Evolutionary conservation across 495 filamentous ascomycete species (phyloP).

Genomic region (Podospora didyma): DNA sequence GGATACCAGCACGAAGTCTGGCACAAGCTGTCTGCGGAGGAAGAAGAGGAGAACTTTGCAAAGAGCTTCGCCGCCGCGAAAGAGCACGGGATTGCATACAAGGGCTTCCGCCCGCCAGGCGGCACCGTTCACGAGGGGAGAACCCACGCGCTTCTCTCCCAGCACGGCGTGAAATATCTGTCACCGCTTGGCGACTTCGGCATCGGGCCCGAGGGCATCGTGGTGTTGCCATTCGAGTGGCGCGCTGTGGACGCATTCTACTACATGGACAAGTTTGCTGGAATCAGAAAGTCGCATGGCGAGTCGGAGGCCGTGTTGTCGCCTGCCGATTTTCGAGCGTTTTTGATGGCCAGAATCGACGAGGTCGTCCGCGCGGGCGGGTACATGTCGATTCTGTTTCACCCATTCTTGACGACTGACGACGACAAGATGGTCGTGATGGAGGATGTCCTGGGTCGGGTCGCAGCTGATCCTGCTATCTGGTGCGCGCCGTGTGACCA

Average conservation of each 20-base stretch:
- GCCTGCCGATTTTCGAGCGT: slow-evolving; percentile 14
- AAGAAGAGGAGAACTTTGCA: slow-evolving; percentile 18
- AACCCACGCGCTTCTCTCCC: slow-evolving; percentile 21
- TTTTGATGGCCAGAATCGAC: slow-evolving; percentile 23
- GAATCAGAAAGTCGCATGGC: slow-evolving; percentile 15
- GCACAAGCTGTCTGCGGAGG: slow-evolving; percentile 10
- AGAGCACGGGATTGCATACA: slow-evolving; percentile 16
- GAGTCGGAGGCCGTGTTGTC: slow-evolving; percentile 11
- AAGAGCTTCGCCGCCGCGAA: slow-evolving; percentile 19
- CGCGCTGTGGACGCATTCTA: slow-evolving; percentile 30
- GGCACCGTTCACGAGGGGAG: slow-evolving; percentile 19
- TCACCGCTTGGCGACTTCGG: slow-evolving; percentile 24
- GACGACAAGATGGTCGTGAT: slow-evolving; percentile 26
- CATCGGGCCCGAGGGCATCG: slow-evolving; percentile 17
- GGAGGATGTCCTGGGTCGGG: slow-evolving; percentile 18
- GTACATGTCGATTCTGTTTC: slow-evolving; percentile 30
- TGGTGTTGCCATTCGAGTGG: slow-evolving; percentile 33
- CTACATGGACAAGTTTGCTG: slow-evolving; percentile 33
- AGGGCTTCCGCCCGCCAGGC: slow-evolving; percentile 31
- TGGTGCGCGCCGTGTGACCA: slow-evolving; percentile 27
- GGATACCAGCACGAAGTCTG: slow-evolving; percentile 32
- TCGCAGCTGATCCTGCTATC: slow-evolving; percentile 18
- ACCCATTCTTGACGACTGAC: slow-evolving; percentile 26
- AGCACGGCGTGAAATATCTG: slow-evolving; percentile 21
- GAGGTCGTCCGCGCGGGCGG: slow-evolving; percentile 11